A percentile compares a stretch with the other conserved stretches of the same genome.
Conservation (phyloP, 257 asterid species). For the Petunia secreta region DNA sequence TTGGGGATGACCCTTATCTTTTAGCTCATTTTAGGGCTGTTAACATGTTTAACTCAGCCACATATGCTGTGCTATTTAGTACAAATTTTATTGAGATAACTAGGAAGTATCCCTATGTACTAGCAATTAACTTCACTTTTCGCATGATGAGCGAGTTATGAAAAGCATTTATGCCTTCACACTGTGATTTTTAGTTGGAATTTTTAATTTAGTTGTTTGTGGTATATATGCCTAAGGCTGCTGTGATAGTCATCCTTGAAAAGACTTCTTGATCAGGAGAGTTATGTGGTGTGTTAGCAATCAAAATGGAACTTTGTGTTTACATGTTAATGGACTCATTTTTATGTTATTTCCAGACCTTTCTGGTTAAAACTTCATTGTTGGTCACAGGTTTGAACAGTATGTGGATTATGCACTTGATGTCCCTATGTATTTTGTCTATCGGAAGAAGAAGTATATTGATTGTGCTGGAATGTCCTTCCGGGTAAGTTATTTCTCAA, state of each 20-base stretch:
- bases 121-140: conserved; percentile 4
- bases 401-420: conserved; percentile 98
- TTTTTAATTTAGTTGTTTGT: neutral
- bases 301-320: neutral
- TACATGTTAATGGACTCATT: neutral
- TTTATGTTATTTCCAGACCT: neutral
- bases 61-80: neutral
- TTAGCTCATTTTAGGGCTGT: too few species aligned
- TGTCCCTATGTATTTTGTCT: conserved; percentile 98
- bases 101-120: neutral
- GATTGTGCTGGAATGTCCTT: conserved; percentile 92
- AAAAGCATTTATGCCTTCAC: conserved; percentile 12
- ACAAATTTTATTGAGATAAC: neutral
- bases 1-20: neutral
- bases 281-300: neutral
- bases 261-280: conserved; percentile 2
- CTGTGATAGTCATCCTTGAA: neutral
- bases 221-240: neutral
- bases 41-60: neutral
- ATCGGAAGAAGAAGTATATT: conserved; percentile 77
- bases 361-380: neutral
- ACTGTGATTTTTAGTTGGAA: neutral
- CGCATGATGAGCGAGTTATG: neutral
- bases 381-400: conserved; percentile 79
- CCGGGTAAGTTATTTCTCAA: conserved; percentile 55